Conservation (phyloP, 2,329 filamentous ascomycete species). For the Trichoderma sp. region DNA sequence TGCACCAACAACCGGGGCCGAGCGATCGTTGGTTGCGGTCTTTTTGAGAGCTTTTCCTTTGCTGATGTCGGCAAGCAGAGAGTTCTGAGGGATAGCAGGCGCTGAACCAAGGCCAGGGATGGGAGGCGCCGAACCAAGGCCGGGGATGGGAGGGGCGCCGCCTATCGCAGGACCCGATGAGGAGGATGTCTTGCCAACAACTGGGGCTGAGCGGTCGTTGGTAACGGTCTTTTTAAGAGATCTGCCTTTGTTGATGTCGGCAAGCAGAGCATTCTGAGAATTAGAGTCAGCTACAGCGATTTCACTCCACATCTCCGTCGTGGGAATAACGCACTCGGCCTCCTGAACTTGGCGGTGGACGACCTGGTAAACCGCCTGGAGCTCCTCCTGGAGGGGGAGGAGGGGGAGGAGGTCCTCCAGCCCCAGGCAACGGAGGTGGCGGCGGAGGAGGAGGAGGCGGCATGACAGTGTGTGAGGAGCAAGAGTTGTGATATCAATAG, state of each 20-base stretch:
- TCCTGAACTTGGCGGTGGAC: constrained; percentile 53
- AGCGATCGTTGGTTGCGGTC: constrained; percentile 87
- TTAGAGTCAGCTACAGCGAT: constrained; percentile 19
- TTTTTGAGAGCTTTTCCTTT: constrained; percentile 83
- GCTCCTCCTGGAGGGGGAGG: constrained; percentile 48
- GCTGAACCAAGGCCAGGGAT: constrained; percentile 54
- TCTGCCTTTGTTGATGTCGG: constrained; percentile 81
- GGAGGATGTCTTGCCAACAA: constrained; percentile 44
- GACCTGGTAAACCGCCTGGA: constrained; percentile 53
- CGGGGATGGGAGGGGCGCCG: constrained; percentile 75
- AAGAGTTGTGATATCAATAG: background rate
- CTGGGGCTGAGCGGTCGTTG: constrained; percentile 87
- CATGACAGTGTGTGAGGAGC: constrained; percentile 20
- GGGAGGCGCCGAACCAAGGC: constrained; percentile 60
- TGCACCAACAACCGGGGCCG: constrained; percentile 66
- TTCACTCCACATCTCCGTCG: background rate
- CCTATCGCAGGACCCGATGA: constrained; percentile 60
- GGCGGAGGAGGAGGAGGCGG: constrained; percentile 67
- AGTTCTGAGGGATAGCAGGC: constrained; percentile 66
- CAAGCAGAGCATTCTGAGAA: constrained; percentile 76
- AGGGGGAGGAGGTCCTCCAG: constrained; percentile 59
- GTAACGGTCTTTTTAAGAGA: constrained; percentile 81
- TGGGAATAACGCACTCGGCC: constrained; percentile 59
- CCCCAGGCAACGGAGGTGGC: constrained; percentile 64
- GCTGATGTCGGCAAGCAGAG: constrained; percentile 81